Evolutionary conservation across 1,284 basidiomycete species (phyloP), one percentile per base, ranked within the genome.

Genomic region (Quambalaria eucalypti): DNA sequence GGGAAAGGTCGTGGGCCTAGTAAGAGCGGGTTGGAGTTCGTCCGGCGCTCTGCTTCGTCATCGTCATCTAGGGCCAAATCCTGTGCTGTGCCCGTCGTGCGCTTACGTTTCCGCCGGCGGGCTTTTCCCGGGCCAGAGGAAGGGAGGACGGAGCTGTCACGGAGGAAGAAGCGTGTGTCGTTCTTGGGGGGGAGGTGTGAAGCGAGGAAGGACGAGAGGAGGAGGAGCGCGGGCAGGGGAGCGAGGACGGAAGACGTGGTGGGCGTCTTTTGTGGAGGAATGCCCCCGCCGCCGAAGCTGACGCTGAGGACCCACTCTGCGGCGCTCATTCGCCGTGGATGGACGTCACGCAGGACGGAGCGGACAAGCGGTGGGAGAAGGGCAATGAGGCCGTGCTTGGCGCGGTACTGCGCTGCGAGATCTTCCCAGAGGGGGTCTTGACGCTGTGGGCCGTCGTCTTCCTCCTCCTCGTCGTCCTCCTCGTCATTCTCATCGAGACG

Each of bases 91-190:
- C 21, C 42, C 12, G 21, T 14, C 25, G 12, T 19, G 12, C 25
- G 19, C 42, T 46, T 46, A 14, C 42, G 19, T 46, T 19, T 12
- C 12, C 42, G 42, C 14, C 42, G 42, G n/a, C 16, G 16, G 21
- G 12, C 14, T 26, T 46, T 46, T 5, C 12, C 14, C 16, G 21
- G 14, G 42, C 42, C 21, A 26, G 42, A 19, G 25, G 42, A 46
- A 21, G 42, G 14, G 12, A 46, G 42, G 12, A 46, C 12, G 6
- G 42, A 23, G 16, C 12, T 14, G 42, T 46, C 42, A 14, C 42
- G 42, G 5, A 46, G 42, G 42, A 46, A 46, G 42, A 46, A 46
- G 42, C 42, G 42, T 14, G 25, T 26, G 12, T 46, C 42, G 42
- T 19, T 21, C 25, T 26, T 19, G 2, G 42, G 21, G 21, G 42